Percentiles rank a stretch among this genome's conserved stretches.
phyloP scores from a whole-genome alignment of 1,139 yeast species.

The Blastobotrys indianensis region DNA sequence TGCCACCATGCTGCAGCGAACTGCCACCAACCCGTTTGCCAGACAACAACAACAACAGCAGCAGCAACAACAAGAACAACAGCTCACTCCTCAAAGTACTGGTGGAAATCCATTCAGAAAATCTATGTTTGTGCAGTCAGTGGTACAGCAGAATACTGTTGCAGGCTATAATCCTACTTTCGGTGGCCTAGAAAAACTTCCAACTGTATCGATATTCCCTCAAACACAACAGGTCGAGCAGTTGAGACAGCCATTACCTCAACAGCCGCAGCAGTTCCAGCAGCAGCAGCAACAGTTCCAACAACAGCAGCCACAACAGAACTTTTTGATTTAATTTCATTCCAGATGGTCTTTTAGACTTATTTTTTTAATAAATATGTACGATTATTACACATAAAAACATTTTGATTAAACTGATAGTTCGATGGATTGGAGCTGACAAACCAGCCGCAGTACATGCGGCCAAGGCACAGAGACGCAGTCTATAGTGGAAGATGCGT shows the following conservation, averaged over 20 bases:
- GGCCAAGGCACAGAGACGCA: not conserved
- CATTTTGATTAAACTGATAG: too few species aligned
- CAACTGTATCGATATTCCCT: constrained; percentile 27
- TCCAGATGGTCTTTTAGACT: too few species aligned
- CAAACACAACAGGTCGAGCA: constrained; percentile 19
- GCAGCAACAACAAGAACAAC: constrained; percentile 7
- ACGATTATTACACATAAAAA: too few species aligned
- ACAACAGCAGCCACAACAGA: not conserved
- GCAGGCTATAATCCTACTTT: constrained; percentile 21
- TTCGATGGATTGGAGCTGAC: too few species aligned
- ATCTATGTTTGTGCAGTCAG: constrained; percentile 14
- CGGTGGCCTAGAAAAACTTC: constrained; percentile 27
- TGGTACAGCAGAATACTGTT: constrained; percentile 1
- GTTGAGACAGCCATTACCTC: not conserved
- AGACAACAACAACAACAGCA: not conserved
- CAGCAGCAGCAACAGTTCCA: constrained; percentile 1
- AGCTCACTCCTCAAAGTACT: constrained; percentile 22
- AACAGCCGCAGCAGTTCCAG: constrained; percentile 6
- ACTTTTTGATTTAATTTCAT: constrained; percentile 6
- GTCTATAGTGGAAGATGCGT: too few species aligned
- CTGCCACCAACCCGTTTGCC: constrained; percentile 44
- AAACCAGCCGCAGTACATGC: not conserved
- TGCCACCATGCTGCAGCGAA: constrained; percentile 22
- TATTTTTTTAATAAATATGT: too few species aligned
- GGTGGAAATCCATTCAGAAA: constrained; percentile 28